Evolutionary conservation across 192 early-diverging fungal genomes (phyloP).

Genomic region (Coemansia sp.): DNA sequence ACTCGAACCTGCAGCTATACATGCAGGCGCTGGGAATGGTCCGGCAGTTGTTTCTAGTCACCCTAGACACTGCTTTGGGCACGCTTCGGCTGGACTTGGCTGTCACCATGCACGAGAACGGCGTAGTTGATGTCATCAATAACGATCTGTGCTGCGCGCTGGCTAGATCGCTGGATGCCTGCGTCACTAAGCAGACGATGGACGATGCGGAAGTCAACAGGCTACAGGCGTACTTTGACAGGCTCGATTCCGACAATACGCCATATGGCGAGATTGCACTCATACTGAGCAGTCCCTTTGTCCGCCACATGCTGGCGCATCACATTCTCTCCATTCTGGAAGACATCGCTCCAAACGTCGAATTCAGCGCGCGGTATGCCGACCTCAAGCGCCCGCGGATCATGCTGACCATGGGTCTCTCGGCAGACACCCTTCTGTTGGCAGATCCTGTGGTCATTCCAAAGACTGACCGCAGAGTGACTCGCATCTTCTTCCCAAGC

Average conservation of each 20-base stretch:
- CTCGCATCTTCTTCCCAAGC: conserved; percentile 21
- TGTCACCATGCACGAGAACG: conserved; percentile 40
- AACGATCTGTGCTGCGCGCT: conserved; percentile 42
- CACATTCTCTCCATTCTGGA: conserved; percentile 35
- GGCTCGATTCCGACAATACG: conserved; percentile 17
- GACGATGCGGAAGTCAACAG: conserved; percentile 29
- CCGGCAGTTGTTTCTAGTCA: conserved; percentile 33
- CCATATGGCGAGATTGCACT: conserved; percentile 53
- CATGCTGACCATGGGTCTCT: conserved; percentile 41
- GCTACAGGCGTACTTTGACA: conserved; percentile 44
- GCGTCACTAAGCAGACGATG: conserved; percentile 34
- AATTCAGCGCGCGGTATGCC: conserved; percentile 21
- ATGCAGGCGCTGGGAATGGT: conserved; percentile 43
- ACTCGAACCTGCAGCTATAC: conserved; percentile 33
- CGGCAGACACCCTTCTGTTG: conserved; percentile 18
- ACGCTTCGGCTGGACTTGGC: conserved; percentile 45
- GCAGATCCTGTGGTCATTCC: conserved; percentile 23
- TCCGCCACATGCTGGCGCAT: conserved; percentile 38
- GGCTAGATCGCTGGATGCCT: conserved; percentile 45
- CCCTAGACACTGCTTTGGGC: conserved; percentile 25
- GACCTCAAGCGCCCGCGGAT: conserved; percentile 28
- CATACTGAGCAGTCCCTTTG: conserved; percentile 47
- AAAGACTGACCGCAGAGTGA: conserved; percentile 9
- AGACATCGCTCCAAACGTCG: conserved; percentile 30
- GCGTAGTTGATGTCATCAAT: conserved; percentile 16